phyloP scores from a whole-genome alignment of 2,329 filamentous ascomycete species.

The Neonectria punicea region DNA sequence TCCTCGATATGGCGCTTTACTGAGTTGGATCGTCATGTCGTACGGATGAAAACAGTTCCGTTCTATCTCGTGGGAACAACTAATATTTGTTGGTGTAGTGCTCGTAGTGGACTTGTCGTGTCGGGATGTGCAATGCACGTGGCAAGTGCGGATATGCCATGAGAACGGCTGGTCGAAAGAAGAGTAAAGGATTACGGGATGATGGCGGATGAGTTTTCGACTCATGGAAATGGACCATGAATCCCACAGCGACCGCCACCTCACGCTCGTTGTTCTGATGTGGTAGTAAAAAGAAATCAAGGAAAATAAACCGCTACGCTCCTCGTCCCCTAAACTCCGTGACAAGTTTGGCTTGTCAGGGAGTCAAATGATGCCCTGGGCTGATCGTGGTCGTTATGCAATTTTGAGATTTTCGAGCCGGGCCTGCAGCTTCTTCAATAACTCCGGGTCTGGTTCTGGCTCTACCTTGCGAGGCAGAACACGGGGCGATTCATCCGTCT shows the following conservation, averaged over 20 bases:
- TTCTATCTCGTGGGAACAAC: constrained; percentile 31
- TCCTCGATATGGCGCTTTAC: constrained; percentile 35
- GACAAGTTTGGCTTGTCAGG: neutral
- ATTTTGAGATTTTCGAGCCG: constrained; percentile 61
- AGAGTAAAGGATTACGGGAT: constrained; percentile 28
- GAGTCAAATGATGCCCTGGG: constrained; percentile 1
- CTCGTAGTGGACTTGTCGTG: constrained; percentile 18
- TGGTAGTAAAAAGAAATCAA: constrained; percentile 26
- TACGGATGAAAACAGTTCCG: constrained; percentile 29
- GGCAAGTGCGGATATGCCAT: constrained; percentile 23
- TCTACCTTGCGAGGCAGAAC: constrained; percentile 69
- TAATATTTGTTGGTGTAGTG: constrained; percentile 23
- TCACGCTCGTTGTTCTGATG: constrained; percentile 29
- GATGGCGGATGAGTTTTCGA: constrained; percentile 26
- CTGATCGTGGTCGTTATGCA: constrained; percentile 32
- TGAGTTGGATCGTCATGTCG: constrained; percentile 40
- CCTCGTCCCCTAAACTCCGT: constrained; percentile 30
- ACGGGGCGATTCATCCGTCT: constrained; percentile 69
- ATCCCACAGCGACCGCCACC: constrained; percentile 21
- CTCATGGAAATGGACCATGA: constrained; percentile 21
- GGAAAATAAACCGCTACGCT: constrained; percentile 38
- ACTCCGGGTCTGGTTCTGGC: constrained; percentile 68
- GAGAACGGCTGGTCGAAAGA: constrained; percentile 33
- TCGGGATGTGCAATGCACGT: constrained; percentile 19
- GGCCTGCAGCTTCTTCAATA: constrained; percentile 66